Evolutionary conservation across 192 early-diverging fungal genomes (phyloP), one percentile per base, ranked within the genome.

Genomic region (Backusella circina): DNA sequence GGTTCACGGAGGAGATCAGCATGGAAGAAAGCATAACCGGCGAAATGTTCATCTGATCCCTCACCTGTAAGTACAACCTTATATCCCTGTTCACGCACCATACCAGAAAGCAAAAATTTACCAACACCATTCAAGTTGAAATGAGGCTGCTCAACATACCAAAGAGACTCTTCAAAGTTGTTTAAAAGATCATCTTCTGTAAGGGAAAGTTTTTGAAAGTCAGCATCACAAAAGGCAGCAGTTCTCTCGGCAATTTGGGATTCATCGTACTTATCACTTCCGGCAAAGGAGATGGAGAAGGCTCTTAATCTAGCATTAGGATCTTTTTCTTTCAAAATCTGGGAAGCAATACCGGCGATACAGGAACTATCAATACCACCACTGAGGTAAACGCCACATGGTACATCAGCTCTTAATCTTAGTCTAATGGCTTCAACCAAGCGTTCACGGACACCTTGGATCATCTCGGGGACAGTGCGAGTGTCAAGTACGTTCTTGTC

Each of bases 21-120:
- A 16, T 77, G 38, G 41, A 77, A 77, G 15, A 44, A 68, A 26
- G 30, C 23, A 41, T 77, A 77, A 3, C 75, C 75, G 26, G 36
- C 31, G 21, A 77, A 77, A 36, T 71, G 51, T n/a, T 77, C 75
- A 61, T 77, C 75, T 9, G 44, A 37, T 21, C 67, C 75, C 31
- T 77, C 75, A 61, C 75, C 75, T 31, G 75, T 71, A 44, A 77
- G 70, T 1, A 71, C 75, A n/a, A 77, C 73, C 73, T 74, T 74
- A 30, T 38, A 74, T 16, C 73, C 73, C 7, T 65, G n/a, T 35
- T 74, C 73, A 66, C 57, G 57, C 12, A 65, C 54, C 65, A 38
- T 28, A 28, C 16, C 65, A 2, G 73, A 74, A 32, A 74, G 38
- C 33, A 74, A 31, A 33, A 74, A 74, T 41, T 74, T 74, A n/a